Evolutionary conservation across 75 land plant genomes (phyloP).

Genomic region (Sequoia sempervirens): DNA sequence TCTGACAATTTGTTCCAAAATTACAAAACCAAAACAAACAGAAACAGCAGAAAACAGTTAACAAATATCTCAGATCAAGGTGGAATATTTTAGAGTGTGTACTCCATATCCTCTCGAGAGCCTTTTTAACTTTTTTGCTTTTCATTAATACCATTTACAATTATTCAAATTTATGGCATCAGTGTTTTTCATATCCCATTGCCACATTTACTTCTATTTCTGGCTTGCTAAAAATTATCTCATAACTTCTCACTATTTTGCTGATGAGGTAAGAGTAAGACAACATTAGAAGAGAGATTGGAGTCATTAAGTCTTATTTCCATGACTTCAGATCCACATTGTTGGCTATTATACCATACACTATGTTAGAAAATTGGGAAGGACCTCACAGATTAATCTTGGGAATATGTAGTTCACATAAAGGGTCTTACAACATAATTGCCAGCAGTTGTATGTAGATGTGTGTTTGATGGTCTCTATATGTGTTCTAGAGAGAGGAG

Average conservation of each 20-base stretch:
- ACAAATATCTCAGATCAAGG: no score
- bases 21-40: no score
- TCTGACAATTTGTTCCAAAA: no score
- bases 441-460: background rate
- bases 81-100: no score
- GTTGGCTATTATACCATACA: background rate
- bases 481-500: background rate
- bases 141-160: background rate
- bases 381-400: background rate
- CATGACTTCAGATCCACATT: background rate
- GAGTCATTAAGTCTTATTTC: background rate
- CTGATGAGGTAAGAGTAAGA: background rate
- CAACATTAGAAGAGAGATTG: background rate
- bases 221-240: background rate
- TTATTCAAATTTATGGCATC: background rate
- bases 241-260: background rate
- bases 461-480: background rate
- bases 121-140: background rate
- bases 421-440: background rate
- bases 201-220: background rate
- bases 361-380: background rate
- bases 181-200: background rate
- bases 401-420: background rate
- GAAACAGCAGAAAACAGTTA: no score
- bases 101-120: background rate